Conservation (phyloP, 1,139 yeast genomes). For the Nakaseomyces glabratus region DNA sequence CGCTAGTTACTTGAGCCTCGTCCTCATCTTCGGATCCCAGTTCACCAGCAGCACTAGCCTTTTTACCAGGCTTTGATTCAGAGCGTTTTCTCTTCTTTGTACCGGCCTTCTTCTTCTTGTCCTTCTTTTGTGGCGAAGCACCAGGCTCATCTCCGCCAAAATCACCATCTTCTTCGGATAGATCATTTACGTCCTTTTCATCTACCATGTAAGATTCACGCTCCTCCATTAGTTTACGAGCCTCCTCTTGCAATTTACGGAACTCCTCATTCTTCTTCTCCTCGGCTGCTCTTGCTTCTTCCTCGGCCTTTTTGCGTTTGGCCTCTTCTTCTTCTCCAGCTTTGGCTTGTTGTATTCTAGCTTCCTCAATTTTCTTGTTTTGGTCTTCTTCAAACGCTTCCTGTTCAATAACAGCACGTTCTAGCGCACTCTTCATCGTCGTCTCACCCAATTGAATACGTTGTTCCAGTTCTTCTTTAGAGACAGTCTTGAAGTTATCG, state of each 20-base stretch:
- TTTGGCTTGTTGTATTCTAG: constrained; percentile 33
- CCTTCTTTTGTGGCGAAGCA: constrained; percentile 17
- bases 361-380: constrained; percentile 59
- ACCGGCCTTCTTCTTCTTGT: constrained; percentile 15
- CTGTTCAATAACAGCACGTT: constrained; percentile 64
- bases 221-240: constrained; percentile 45
- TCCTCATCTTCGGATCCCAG: constrained; percentile 16
- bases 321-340: constrained; percentile 56
- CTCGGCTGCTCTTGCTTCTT: constrained; percentile 40
- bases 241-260: constrained; percentile 66
- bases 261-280: constrained; percentile 48
- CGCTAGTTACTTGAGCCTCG: constrained; percentile 26
- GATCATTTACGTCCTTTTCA: constrained; percentile 32
- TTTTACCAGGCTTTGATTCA: constrained; percentile 17
- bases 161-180: constrained; percentile 25
- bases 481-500: constrained; percentile 60
- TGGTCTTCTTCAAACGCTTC: constrained; percentile 52
- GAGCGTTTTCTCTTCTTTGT: constrained; percentile 18
- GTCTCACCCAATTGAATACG: constrained; percentile 79
- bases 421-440: constrained; percentile 65
- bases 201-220: constrained; percentile 31
- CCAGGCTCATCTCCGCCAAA: constrained; percentile 20
- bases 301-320: constrained; percentile 37
- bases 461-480: constrained; percentile 62
- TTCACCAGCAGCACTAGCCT: constrained; percentile 20